Percentiles rank a stretch among this genome's conserved stretches.
Conservation (phyloP, 495 filamentous ascomycete species). For the Xylaria telfairii region DNA sequence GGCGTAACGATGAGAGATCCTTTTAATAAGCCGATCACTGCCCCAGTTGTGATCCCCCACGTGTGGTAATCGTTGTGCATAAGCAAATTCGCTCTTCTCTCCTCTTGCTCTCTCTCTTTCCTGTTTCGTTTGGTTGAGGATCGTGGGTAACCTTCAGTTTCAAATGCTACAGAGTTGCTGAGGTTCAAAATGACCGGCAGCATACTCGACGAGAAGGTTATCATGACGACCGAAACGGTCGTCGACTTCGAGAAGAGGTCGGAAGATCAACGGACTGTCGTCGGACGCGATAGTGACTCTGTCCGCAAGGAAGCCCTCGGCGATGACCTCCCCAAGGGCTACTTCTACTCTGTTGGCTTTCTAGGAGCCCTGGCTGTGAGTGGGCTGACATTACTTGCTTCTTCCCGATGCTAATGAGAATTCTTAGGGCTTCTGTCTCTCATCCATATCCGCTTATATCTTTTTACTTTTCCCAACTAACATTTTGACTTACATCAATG, state of each 20-base stretch:
- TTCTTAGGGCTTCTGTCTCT: constrained; percentile 34
- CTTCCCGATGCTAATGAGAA: constrained; percentile 4
- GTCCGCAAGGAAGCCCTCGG: constrained; percentile 31
- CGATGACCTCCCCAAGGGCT: constrained; percentile 35
- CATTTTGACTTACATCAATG: constrained; percentile 38
- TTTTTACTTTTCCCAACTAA: constrained; percentile 38
- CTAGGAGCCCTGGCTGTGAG: constrained; percentile 35
- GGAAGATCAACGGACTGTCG: constrained; percentile 7
- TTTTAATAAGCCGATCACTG: constrained; percentile 24
- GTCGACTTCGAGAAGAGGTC: constrained; percentile 25
- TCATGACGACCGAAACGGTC: constrained; percentile 9
- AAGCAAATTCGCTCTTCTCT: constrained; percentile 5
- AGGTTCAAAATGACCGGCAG: background rate
- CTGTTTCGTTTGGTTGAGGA: background rate
- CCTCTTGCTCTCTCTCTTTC: background rate
- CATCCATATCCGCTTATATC: constrained; percentile 37
- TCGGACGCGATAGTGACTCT: constrained; percentile 30
- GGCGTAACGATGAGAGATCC: constrained; percentile 12
- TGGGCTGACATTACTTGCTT: background rate
- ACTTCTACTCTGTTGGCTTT: constrained; percentile 37
- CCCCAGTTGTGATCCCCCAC: constrained; percentile 7
- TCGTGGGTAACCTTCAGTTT: background rate
- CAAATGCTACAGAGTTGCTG: background rate
- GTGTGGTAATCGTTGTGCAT: constrained; percentile 3
- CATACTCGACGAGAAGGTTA: background rate